Base-by-base conservation (phyloP, 1,139 yeast genomes). In the Geotrichum klebahnii region DNA sequence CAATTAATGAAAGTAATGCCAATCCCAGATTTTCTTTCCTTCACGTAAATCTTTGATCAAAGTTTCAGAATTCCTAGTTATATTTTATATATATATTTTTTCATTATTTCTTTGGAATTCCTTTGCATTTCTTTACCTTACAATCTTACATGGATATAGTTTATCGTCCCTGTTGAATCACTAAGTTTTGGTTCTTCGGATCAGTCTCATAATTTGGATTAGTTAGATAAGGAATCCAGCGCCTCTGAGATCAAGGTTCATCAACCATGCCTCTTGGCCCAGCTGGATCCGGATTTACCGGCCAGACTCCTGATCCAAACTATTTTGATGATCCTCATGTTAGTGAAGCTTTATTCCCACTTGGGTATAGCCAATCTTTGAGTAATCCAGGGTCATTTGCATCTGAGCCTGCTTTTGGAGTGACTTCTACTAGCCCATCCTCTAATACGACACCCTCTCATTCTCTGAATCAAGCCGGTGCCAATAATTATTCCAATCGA, bases 401-500 rank as follows among this genome's bases (percentile, higher is more conserved):
- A 3, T 42, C 46, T 16, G 46, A 42, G n/a, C 22, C 34, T 14
- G 33, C 44, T 4, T 28, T 14, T 20, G 34, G 17, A 20, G 12
- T 14, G 6, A n/a, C 20, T 28, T 26, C 34, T 16, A 22, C 17
- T 16, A 23, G 35, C 12, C n/a, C n/a, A n/a, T n/a, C n/a, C n/a
- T 40, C 26, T 28, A 29, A 20, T 23, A 16, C 16, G 28, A 28
- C 28, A 9, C 3, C 20, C 5, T 20, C 38, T 10, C n/a, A 20
- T 20, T 35, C 22, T 12, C 20, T 20, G 35, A n/a, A 14, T 32
- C 16, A 14, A 32, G 35, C 35, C 16, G 12, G 38, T 14, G 17
- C n/a, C 17, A 22, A 24, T 28, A 37, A n/a, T 14, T 57, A 57
- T 35, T 57, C 62, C 34, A 60, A 58, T 46, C 47, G 61, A 10